These are phyloP conservation scores for Kwoniella botswanensis DNA, from an alignment of 768 basidiomycete species.

Conservation along the genomic window DNA sequence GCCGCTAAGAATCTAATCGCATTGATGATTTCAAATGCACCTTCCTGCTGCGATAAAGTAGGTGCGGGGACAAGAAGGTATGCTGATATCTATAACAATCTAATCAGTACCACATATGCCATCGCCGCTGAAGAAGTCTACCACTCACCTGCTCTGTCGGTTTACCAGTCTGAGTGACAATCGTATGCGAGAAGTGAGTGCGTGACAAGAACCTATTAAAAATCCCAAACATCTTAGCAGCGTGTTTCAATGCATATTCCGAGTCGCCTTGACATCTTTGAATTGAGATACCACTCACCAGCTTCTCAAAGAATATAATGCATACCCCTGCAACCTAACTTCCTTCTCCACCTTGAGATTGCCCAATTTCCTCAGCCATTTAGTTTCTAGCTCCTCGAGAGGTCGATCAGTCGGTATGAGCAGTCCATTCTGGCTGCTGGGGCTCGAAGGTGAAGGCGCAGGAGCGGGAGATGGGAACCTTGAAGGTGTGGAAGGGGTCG, in stretches of 20 bases:
- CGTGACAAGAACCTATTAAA: constrained; percentile 42
- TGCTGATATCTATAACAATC: constrained; percentile 40
- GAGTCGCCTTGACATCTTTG: too few relatives aligned
- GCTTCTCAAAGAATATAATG: constrained; percentile 43
- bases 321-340: constrained; percentile 41
- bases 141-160: constrained; percentile 44
- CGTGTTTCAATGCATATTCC: too few relatives aligned
- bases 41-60: constrained; percentile 29
- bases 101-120: too few relatives aligned
- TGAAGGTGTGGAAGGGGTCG: constrained; percentile 12
- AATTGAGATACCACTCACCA: constrained; percentile 35
- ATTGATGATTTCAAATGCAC: constrained; percentile 27
- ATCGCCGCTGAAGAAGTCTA: too few relatives aligned
- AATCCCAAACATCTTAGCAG: background rate
- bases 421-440: constrained; percentile 13
- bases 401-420: constrained; percentile 49
- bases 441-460: constrained; percentile 3
- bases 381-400: constrained; percentile 40
- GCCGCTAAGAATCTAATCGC: constrained; percentile 36
- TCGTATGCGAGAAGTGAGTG: constrained; percentile 49
- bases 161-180: constrained; percentile 52
- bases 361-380: constrained; percentile 42
- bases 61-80: constrained; percentile 39
- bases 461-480: constrained; percentile 16
- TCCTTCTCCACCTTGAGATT: constrained; percentile 41